These are phyloP conservation scores for Blastobotrys arbuscula DNA, from an alignment of 1,139 yeast genomes.

Conservation along the genomic window DNA sequence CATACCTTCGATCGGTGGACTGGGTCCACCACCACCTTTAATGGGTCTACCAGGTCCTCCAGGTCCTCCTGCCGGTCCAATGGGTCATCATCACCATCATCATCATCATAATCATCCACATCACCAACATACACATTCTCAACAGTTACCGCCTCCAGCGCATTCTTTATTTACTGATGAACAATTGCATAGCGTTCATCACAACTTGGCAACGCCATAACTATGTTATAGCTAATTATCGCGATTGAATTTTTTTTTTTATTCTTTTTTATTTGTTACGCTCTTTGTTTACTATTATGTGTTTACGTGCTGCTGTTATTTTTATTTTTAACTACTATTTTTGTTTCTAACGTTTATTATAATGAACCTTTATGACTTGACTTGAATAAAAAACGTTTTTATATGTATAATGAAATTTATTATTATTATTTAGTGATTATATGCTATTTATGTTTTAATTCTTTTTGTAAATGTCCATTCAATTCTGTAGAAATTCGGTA, in stretches of 20 bases:
- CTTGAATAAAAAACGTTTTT: too few species aligned
- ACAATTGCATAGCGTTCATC: slow-evolving; percentile 4
- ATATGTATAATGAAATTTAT: too few species aligned
- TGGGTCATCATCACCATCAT: background rate
- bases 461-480: too few species aligned
- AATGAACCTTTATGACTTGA: too few species aligned
- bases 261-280: background rate
- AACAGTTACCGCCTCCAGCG: background rate
- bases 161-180: slow-evolving; percentile 6
- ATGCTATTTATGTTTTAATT: too few species aligned
- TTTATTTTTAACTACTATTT: background rate
- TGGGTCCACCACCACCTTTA: background rate
- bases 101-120: slow-evolving; percentile 4
- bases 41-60: background rate
- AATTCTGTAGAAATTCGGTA: too few species aligned
- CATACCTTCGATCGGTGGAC: background rate
- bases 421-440: too few species aligned
- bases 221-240: background rate
- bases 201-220: background rate
- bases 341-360: background rate
- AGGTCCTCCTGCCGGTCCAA: background rate
- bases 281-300: background rate
- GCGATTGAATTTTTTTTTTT: background rate
- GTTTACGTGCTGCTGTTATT: background rate
- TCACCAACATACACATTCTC: background rate